Conservation (phyloP, 345 rosid species). For the Aurinia saxatilis region DNA sequence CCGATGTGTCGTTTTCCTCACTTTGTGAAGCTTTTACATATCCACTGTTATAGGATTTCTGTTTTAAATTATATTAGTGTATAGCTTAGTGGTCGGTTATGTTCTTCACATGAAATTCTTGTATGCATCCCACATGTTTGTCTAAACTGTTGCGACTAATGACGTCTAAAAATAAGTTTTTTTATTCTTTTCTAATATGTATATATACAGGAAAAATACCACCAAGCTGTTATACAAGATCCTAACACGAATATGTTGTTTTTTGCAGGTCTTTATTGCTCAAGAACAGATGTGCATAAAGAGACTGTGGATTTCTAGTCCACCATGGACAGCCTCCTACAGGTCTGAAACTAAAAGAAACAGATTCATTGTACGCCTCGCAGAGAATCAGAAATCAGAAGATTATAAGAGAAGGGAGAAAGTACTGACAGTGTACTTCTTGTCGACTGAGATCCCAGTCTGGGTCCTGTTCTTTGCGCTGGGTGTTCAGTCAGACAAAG, state of each 20-base stretch:
- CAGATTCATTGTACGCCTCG: conserved; percentile 49
- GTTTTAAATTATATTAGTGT: conserved; percentile 3
- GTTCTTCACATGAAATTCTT: background rate
- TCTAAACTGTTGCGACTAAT: background rate
- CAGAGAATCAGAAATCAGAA: conserved; percentile 37
- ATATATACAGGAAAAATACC: background rate
- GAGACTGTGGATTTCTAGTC: conserved; percentile 70
- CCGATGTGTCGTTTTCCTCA: no score
- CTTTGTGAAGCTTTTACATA: background rate
- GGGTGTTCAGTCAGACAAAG: conserved; percentile 70
- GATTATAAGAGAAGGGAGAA: conserved; percentile 54
- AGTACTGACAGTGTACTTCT: conserved; percentile 58
- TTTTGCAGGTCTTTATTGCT: conserved; percentile 67
- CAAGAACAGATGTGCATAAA: conserved; percentile 77
- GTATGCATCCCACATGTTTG: background rate
- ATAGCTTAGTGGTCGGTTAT: background rate
- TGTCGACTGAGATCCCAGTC: conserved; percentile 69
- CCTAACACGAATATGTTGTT: conserved; percentile 11
- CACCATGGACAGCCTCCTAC: conserved; percentile 65
- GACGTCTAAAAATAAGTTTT: background rate
- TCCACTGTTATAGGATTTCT: background rate
- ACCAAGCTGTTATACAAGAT: conserved; percentile 1
- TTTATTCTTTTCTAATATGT: background rate
- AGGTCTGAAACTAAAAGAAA: conserved; percentile 62
- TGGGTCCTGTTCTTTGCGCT: conserved; percentile 87